Percentiles rank a stretch among this genome's conserved stretches.
These are phyloP conservation scores for Exserohilum rostratum DNA, from an alignment of 2,329 filamentous ascomycete genomes.

Conservation along the genomic window DNA sequence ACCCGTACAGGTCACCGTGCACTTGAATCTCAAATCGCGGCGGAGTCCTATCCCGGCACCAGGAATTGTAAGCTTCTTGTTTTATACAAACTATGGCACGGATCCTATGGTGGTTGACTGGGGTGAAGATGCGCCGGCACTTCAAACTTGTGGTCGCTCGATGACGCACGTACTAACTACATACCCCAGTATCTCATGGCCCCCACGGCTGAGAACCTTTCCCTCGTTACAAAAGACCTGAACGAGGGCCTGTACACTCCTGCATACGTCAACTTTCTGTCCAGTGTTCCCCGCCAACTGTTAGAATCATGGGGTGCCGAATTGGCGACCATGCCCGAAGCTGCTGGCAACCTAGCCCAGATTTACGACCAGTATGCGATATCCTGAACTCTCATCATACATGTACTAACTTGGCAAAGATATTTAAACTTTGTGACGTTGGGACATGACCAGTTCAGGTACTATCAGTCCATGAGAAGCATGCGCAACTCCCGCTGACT, in stretches of 20 bases:
- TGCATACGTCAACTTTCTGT: conserved; percentile 96
- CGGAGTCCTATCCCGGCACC: conserved; percentile 80
- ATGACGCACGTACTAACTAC: conserved; percentile 18
- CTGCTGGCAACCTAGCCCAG: conserved; percentile 87
- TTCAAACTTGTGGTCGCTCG: too few species aligned
- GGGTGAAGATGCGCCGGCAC: background rate
- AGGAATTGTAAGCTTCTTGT: background rate
- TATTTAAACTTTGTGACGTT: conserved; percentile 6
- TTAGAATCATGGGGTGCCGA: conserved; percentile 94
- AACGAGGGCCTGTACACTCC: conserved; percentile 83
- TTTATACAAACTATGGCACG: background rate
- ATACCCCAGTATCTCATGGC: conserved; percentile 97
- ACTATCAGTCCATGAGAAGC: background rate
- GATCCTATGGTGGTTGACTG: background rate
- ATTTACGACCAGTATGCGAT: conserved; percentile 75
- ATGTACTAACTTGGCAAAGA: background rate
- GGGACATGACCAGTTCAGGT: conserved; percentile 5
- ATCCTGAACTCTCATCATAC: background rate
- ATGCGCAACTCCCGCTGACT: background rate
- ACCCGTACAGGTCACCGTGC: conserved; percentile 60
- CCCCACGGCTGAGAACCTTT: conserved; percentile 79
- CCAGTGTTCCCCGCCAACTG: conserved; percentile 85
- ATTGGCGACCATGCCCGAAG: conserved; percentile 76
- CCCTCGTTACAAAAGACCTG: conserved; percentile 83
- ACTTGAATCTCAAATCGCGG: conserved; percentile 72